These are phyloP conservation scores for Cystobasidium ongulense DNA, from an alignment of 768 basidiomycete genomes.

Conservation along the genomic window DNA sequence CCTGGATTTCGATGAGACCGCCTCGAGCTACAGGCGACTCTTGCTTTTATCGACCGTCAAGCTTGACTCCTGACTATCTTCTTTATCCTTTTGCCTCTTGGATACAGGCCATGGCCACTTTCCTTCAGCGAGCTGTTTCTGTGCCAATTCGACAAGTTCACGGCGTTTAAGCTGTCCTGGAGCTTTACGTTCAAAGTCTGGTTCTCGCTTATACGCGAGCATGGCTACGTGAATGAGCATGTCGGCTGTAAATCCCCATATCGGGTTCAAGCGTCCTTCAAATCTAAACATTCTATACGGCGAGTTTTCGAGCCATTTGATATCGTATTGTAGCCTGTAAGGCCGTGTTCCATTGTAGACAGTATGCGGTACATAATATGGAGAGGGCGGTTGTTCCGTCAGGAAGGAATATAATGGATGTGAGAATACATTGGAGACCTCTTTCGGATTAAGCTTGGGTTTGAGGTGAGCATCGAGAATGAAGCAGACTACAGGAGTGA, in stretches of 20 bases:
- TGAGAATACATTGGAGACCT: constrained; percentile 39
- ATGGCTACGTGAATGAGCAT: constrained; percentile 38
- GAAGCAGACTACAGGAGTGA: constrained; percentile 35
- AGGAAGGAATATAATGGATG: constrained; percentile 41
- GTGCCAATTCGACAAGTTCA: constrained; percentile 29
- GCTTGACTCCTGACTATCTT: not conserved
- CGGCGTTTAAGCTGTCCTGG: constrained; percentile 1
- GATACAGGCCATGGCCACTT: not conserved
- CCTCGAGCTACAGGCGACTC: not conserved
- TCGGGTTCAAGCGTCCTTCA: constrained; percentile 26
- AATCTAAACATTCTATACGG: constrained; percentile 29
- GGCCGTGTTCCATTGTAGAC: constrained; percentile 15
- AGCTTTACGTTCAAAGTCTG: constrained; percentile 33
- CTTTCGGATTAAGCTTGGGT: constrained; percentile 39
- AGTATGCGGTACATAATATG: not conserved
- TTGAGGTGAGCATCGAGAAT: constrained; percentile 33
- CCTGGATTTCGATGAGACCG: too few species aligned
- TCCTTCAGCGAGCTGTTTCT: constrained; percentile 8
- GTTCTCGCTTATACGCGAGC: constrained; percentile 36
- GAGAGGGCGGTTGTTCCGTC: not conserved
- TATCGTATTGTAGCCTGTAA: constrained; percentile 35
- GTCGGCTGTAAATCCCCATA: constrained; percentile 39
- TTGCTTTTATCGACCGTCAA: not conserved
- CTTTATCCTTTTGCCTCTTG: not conserved
- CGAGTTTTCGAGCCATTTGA: constrained; percentile 36